Evolutionary conservation across 176 grass and related monocot genomes (phyloP), one percentile per base, ranked within the genome.

Genomic region (Oryza meyeriana): DNA sequence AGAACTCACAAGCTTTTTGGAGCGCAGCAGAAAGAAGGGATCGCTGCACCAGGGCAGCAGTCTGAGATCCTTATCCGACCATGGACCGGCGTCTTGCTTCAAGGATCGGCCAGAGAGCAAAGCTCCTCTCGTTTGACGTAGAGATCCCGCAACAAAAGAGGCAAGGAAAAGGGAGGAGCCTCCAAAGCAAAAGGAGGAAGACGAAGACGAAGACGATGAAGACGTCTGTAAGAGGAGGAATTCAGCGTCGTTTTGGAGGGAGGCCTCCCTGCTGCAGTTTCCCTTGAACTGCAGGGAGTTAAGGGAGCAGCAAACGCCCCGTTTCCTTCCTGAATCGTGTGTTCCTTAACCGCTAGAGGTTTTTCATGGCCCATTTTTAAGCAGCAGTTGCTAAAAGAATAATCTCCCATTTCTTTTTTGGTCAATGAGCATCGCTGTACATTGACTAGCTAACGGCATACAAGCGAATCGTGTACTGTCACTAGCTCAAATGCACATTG

Each of bases 241-340:
- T n/a, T n/a, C n/a, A 34, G 29, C 35, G 35, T 4, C 8, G 1
- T 59, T 81, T 58, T 18, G 64, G 12, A 55, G 29, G 44, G 47
- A 42, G 40, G 40, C 11, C 58, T 58, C 39, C n/a, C 16, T 76
- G 30, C 12, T 0, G 59, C 68, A n/a, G 68, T 80, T 69, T 20
- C 61, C 30, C 33, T 29, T 27, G 10, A 88, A 84, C 81, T 11
- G 81, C 62, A 68, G 33, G 58, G 83, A 72, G 87, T 89, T 85
- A 76, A 20, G 31, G 87, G 65, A 35, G 44, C 27, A 16, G 20
- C 20, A 36, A 74, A 22, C 52, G 20, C 8, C 12, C 20, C 18
- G 83, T 28, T 70, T 50, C 14, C 85, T 85, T 64, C 8, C 1
- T 40, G 40, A n/a, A 9, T 10, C 40, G 63, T 72, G 25, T 11